Conservation (phyloP, 345 rosid species). For the Eucalyptus albens region DNA sequence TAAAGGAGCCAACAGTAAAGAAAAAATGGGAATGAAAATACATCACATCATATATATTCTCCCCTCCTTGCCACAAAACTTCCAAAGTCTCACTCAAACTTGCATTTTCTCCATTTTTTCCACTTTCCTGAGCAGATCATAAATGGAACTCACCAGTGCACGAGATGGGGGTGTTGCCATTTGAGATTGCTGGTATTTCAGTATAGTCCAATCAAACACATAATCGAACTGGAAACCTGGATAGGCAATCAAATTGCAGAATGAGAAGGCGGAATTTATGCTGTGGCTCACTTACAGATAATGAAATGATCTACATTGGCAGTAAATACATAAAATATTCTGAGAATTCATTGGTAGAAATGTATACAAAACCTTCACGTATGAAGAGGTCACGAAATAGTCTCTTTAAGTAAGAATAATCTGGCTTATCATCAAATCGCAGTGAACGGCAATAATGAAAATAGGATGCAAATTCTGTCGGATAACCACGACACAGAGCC, state of each 20-base stretch:
- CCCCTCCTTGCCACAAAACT: not conserved
- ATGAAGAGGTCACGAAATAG: constrained; percentile 92
- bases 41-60: not conserved
- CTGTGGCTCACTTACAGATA: not conserved
- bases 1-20: not conserved
- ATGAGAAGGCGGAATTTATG: not conserved
- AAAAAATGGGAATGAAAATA: not conserved
- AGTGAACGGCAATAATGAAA: constrained; percentile 93
- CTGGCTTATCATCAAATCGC: constrained; percentile 94
- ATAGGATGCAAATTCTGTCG: constrained; percentile 94
- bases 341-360: not conserved
- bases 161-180: constrained; percentile 70
- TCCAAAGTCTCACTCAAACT: not conserved
- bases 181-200: constrained; percentile 96
- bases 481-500: constrained; percentile 91
- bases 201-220: constrained; percentile 96
- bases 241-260: not conserved
- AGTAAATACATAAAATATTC: not conserved
- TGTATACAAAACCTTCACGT: constrained; percentile 16
- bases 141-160: constrained; percentile 23
- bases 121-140: not conserved
- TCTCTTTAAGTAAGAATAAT: constrained; percentile 87
- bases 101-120: not conserved
- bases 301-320: not conserved
- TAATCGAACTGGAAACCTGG: constrained; percentile 95